A percentile compares a stretch with the other conserved stretches of the same genome.
phyloP scores from a whole-genome alignment of 805 yeast genomes.

The Kodamaea nitidulidarum region DNA sequence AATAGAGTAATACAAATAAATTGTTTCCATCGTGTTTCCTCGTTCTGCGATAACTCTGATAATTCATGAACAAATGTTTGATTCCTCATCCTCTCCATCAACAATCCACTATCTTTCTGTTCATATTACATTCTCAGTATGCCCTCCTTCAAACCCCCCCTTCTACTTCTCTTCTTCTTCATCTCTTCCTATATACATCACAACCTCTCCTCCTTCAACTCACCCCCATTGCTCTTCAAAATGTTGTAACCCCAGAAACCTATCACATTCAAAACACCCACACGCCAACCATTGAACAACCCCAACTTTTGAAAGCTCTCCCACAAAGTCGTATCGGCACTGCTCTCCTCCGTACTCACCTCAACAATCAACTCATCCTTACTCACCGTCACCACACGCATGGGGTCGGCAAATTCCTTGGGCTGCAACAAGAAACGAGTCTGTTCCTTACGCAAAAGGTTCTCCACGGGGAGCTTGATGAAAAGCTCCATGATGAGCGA shows the following conservation, averaged over 20 bases:
- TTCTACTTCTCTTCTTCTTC: not conserved
- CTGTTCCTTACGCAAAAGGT: slow-evolving; percentile 80
- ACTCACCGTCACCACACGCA: slow-evolving; percentile 41
- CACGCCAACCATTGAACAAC: slow-evolving; percentile 86
- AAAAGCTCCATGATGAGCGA: slow-evolving; percentile 67
- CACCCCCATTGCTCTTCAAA: slow-evolving; percentile 46
- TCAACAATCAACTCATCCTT: slow-evolving; percentile 54
- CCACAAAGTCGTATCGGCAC: slow-evolving; percentile 32
- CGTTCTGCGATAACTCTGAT: too few species aligned
- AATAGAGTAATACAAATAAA: too few species aligned
- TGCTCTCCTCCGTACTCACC: slow-evolving; percentile 33
- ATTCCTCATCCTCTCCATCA: too few species aligned
- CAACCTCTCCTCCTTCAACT: slow-evolving; percentile 30
- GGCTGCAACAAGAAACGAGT: slow-evolving; percentile 53
- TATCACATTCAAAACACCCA: slow-evolving; percentile 71
- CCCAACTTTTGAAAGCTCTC: slow-evolving; percentile 27
- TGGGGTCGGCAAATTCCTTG: slow-evolving; percentile 33
- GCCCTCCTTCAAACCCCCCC: too few species aligned
- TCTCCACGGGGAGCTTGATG: slow-evolving; percentile 82
- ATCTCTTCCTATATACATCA: slow-evolving; percentile 7
- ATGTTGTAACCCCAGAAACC: slow-evolving; percentile 80
- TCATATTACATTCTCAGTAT: too few species aligned
- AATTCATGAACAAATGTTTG: too few species aligned
- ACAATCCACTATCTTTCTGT: too few species aligned
- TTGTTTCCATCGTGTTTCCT: too few species aligned